Conservation (phyloP, 148 eudicot genomes). For the Amaranthus palmeri region DNA sequence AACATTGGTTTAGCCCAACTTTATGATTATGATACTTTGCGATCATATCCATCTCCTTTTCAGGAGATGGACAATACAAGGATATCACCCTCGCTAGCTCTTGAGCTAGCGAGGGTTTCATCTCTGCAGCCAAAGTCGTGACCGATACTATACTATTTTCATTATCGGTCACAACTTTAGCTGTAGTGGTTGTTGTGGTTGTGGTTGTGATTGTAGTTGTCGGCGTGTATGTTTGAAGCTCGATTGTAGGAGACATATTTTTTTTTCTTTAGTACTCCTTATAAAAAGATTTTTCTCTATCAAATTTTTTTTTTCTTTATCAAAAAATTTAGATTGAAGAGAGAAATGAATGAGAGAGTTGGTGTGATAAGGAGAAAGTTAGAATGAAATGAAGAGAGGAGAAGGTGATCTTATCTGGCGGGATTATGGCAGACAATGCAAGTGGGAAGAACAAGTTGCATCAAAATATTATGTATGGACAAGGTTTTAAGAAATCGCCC, state of each 20-base stretch:
- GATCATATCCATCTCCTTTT: conserved; percentile 24
- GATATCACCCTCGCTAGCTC: conserved; percentile 27
- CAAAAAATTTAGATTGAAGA: no score
- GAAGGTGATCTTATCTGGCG: conserved; percentile 19
- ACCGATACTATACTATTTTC: not conserved
- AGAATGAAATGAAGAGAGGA: not conserved
- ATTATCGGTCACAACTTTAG: not conserved
- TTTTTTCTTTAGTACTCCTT: not conserved
- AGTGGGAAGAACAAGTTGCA: conserved; percentile 40
- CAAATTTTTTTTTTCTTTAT: no score
- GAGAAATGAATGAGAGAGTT: not conserved
- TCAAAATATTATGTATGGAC: conserved; percentile 11
- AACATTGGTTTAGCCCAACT: conserved; percentile 42
- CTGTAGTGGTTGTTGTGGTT: not conserved
- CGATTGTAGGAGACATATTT: conserved; percentile 53
- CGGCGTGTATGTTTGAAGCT: conserved; percentile 24
- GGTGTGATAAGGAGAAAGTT: not conserved
- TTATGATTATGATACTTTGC: conserved; percentile 48
- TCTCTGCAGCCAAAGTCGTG: conserved; percentile 21
- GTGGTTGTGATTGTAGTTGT: conserved; percentile 20
- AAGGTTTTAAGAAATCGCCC: conserved; percentile 2
- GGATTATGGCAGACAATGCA: conserved; percentile 22
- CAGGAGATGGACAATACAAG: conserved; percentile 25
- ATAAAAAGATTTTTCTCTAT: no score
- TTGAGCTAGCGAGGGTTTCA: conserved; percentile 22